Conservation (phyloP, 768 basidiomycete species). For the Collybia sp. region DNA sequence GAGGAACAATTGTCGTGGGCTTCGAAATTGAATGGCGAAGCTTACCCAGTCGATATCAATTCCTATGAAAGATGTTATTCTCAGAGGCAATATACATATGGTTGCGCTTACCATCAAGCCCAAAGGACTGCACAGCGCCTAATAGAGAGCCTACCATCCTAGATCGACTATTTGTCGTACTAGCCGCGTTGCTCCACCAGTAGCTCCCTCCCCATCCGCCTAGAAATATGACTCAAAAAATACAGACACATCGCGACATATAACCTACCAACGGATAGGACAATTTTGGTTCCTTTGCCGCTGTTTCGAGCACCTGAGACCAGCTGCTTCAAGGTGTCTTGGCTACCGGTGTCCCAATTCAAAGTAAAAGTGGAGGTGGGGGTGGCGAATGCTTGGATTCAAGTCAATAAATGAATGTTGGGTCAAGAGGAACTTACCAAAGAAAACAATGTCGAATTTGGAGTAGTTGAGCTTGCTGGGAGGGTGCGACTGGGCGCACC, state of each 20-base stretch:
- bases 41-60: conserved; percentile 54
- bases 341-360: conserved; percentile 45
- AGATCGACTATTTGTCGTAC: conserved; percentile 37
- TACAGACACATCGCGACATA: conserved; percentile 10
- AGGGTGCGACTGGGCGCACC: conserved; percentile 39
- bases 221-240: background rate
- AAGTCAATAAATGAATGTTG: background rate
- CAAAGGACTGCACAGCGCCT: conserved; percentile 50
- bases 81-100: background rate
- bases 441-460: conserved; percentile 65
- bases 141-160: conserved; percentile 54
- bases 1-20: conserved; percentile 26
- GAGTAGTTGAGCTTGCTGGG: conserved; percentile 58
- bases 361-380: conserved; percentile 57
- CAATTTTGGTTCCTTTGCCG: conserved; percentile 56
- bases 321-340: conserved; percentile 46
- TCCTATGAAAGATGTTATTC: conserved; percentile 35
- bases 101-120: conserved; percentile 60
- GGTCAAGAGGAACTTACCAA: conserved; percentile 30
- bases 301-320: conserved; percentile 52
- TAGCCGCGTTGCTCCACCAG: conserved; percentile 61
- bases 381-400: conserved; percentile 54
- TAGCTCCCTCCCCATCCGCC: conserved; percentile 68
- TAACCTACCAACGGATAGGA: conserved; percentile 58
- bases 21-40: conserved; percentile 12